Base-by-base conservation (phyloP, 306 rosid genomes). In the Gastrolobium villosum region DNA sequence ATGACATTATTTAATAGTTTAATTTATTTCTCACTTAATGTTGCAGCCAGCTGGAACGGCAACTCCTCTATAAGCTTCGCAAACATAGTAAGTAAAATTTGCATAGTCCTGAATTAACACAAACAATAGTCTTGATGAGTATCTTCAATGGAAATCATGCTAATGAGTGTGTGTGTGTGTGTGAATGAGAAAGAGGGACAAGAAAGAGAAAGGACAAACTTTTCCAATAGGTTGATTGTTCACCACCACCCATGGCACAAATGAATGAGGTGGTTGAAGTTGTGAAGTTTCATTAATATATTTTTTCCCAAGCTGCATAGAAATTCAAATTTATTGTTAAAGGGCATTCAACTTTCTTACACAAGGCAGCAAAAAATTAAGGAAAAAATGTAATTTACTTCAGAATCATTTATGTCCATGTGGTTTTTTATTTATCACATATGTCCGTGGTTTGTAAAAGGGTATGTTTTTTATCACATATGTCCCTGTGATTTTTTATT, bases 211-310 rank as follows among this genome's bases (percentile, higher is more conserved):
- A 57, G 41, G 34, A 70, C 74, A 76, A 43, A 91, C 93, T 26
- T 82, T 55, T 80, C 71, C 82, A 36, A 91, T 65, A 39, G 93
- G 87, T 40, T 86, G 80, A 57, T 91, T 79, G 77, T 87, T 86
- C 72, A 87, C 90, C 45, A 87, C 61, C 72, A 91, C 84, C 96
- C 96, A 89, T 56, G 96, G 96, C 40, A 87, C 69, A 78, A 72
- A 72, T 65, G 70, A 52, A 70, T 6, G 80, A 64, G 79, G 85
- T 54, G 91, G 93, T n/a, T 39, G 13, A 28, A 89, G 89, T 30
- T 73, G 78, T 50, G 82, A 70, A 7, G 74, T 80, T 78, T 85
- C 86, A 4, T 75, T 37, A 3, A 86, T 85, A 76, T 75, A 84
- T 9, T 53, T 73, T 34, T 53, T 78, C 65, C 79, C 89, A 40